phyloP scores from a whole-genome alignment of 148 eudicot species.

The Suaeda aralocaspica region DNA sequence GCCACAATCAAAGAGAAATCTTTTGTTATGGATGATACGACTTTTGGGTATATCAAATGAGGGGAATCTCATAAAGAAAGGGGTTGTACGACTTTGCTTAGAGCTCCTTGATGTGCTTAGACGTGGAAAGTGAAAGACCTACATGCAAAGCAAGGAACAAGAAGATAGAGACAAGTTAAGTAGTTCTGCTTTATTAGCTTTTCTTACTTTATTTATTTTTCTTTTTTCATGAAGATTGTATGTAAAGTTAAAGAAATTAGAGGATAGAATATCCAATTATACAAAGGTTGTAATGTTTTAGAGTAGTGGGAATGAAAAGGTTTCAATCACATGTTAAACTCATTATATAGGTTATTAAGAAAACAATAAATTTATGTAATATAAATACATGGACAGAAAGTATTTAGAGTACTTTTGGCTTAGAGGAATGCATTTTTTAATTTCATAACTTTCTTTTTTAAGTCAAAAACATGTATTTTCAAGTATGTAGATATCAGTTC shows the following conservation, averaged over 20 bases:
- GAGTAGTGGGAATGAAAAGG: conserved; percentile 39
- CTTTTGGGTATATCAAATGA: conserved; percentile 1
- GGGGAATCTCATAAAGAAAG: conserved; percentile 19
- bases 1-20: too few relatives aligned
- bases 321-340: conserved; percentile 38
- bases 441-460: too few relatives aligned
- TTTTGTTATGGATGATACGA: conserved; percentile 6
- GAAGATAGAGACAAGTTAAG: conserved; percentile 35
- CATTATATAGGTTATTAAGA: too few relatives aligned
- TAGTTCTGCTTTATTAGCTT: conserved; percentile 27
- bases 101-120: conserved; percentile 4
- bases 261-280: too few relatives aligned
- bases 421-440: too few relatives aligned
- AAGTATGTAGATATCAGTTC: too few relatives aligned
- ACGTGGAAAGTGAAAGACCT: conserved; percentile 23
- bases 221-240: conserved; percentile 1
- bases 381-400: too few relatives aligned
- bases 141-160: conserved; percentile 33
- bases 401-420: too few relatives aligned
- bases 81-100: conserved; percentile 18
- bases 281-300: conserved; percentile 13
- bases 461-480: too few relatives aligned
- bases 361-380: too few relatives aligned
- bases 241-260: not conserved
- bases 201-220: conserved; percentile 22